Base-by-base conservation (phyloP, 2,329 filamentous ascomycete species). In the Fusarium pseudonygamai region DNA sequence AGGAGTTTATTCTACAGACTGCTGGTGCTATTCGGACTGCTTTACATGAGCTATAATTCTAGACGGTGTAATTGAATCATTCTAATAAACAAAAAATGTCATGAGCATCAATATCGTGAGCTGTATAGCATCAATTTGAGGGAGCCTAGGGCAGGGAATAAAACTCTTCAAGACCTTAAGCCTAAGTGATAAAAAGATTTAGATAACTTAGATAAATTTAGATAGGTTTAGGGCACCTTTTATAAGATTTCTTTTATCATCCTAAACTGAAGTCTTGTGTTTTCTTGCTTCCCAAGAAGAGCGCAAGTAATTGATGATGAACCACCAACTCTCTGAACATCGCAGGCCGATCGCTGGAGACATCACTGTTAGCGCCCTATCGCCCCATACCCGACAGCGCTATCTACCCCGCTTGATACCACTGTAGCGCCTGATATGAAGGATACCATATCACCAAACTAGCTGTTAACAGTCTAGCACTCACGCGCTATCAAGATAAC, bases 1-100 rank as follows among this genome's bases (percentile, higher is more conserved):
- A 76, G 12, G 77, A 81, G 26, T 82, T 82, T 46, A 82, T 82
- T 49, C 73, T 80, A 26, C 70, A 66, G 60, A 82, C 77, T 20
- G 80, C 80, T 16, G 77, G 74, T 57, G 80, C 79, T 34, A 78
- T 82, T 58, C 76, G 80, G 14, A 58, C 78, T 22, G 46, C 62
- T 26, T 28, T 65, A 28, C 62, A 46, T 40, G 26, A 16, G 34
- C 18, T 39, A 14, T 60, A 55, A 36, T 3, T 6, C 5, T 22
- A 39, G 13, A 26, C 12, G 18, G 10, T 22, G 8, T 26, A 7
- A 46, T 34, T 1, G 1, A 26, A 46, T 46, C 2, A 20, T 22
- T 22, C 12, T 7, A 1, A 18, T 1, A 10, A n/a, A 22, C 6
- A 3, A 9, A 28, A 9, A 10, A 7, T 9, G 22, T 10, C 7